Conservation (phyloP, 2,329 filamentous ascomycete species). For the Geoglossum cookeanum region DNA sequence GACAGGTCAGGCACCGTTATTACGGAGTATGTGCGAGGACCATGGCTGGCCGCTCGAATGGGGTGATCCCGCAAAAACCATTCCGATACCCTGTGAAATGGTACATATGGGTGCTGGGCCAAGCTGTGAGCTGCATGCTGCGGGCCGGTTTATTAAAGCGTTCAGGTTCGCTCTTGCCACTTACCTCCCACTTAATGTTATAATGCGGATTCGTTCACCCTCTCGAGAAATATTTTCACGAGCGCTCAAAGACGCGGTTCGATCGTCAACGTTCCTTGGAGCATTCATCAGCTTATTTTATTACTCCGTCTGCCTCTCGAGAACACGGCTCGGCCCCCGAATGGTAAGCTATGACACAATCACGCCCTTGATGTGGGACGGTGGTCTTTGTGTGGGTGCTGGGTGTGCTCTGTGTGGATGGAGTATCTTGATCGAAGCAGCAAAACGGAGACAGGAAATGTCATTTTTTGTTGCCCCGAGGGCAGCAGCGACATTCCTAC, state of each 20-base stretch:
- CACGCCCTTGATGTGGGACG: slow-evolving; percentile 36
- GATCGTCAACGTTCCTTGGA: slow-evolving; percentile 61
- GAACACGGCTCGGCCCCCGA: slow-evolving; percentile 53
- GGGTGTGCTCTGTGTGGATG: slow-evolving; percentile 64
- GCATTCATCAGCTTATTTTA: slow-evolving; percentile 65
- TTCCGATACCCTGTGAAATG: slow-evolving; percentile 65
- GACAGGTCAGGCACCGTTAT: slow-evolving; percentile 46
- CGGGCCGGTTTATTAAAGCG: slow-evolving; percentile 45
- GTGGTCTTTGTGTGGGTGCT: slow-evolving; percentile 44
- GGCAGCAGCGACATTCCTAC: slow-evolving; percentile 55
- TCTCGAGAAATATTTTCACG: slow-evolving; percentile 25
- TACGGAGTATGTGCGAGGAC: slow-evolving; percentile 54
- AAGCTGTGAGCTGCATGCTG: slow-evolving; percentile 55
- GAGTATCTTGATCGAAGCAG: slow-evolving; percentile 57
- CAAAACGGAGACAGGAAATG: slow-evolving; percentile 50
- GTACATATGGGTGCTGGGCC: slow-evolving; percentile 63
- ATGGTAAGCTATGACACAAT: slow-evolving; percentile 37
- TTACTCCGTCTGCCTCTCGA: slow-evolving; percentile 63
- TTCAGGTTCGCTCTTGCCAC: slow-evolving; percentile 59
- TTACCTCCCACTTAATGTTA: slow-evolving; percentile 55
- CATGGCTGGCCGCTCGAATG: slow-evolving; percentile 47
- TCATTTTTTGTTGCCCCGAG: slow-evolving; percentile 64
- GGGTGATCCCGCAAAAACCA: slow-evolving; percentile 49
- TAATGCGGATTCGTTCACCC: slow-evolving; percentile 36
- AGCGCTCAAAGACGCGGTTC: slow-evolving; percentile 39